Base-by-base conservation (phyloP, 768 basidiomycete species). In the Grammothele lineata region DNA sequence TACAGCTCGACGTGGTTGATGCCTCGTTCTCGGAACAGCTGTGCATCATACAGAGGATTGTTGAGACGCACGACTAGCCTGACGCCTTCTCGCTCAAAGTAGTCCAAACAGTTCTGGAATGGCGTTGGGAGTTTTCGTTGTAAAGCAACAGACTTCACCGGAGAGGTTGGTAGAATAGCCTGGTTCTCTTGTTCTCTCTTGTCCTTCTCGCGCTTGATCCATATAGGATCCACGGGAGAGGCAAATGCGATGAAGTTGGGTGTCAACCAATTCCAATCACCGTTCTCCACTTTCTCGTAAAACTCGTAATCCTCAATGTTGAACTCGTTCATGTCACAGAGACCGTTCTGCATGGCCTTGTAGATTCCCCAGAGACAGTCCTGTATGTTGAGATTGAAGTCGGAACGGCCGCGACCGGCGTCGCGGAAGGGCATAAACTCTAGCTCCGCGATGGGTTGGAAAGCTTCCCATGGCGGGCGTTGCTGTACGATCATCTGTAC, bases 361-460 rank as follows among this genome's bases (percentile, higher is more conserved):
- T 86, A 91, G 52, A 92, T 68, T 15, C 87, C 87, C 85, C 86
- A 89, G 2, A 87, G 72, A 62, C 92, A 90, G 59, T 95, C 93
- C 63, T 96, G 94, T 43, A 97, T 91, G 53, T 75, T 90, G 47
- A 98, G 79, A 61, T 87, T 91, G 70, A 93, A 96, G 66, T 97
- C 93, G 8, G 91, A 89, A 11, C 83, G 81, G 1, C 92, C 93
- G 33, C 89, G 80, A 3, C 95, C 94, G 17, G 96, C 96, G 59
- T 99, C 96, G 49, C 96, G 78, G 63, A 98, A 98, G 14, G 91
- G 86, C 83, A 92, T 89, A 62, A 94, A 92, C 66, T 95, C 91
- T 30, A 93, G 62, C 60, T 92, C 84, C 25, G 92, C 89, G 43
- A 98, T 85, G 2, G 95, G 94, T 55, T 91, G 84, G 63, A 97